Percentiles rank a stretch among this genome's conserved stretches.
Conservation (phyloP, 1,284 basidiomycete genomes). For the Ustanciosporium gigantosporum region DNA sequence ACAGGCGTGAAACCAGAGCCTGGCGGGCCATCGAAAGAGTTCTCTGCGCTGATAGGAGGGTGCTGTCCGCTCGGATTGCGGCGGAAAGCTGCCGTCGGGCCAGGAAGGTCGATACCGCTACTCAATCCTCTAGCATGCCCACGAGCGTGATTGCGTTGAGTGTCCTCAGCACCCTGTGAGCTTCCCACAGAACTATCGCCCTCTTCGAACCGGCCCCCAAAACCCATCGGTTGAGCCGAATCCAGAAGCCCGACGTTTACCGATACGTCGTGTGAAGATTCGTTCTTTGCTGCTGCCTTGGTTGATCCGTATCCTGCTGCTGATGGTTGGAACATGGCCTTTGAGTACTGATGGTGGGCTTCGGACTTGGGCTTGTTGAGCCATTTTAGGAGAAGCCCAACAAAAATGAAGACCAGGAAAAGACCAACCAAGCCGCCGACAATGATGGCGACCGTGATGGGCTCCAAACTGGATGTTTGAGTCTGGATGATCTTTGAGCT, state of each 20-base stretch:
- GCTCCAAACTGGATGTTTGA: constrained; percentile 25
- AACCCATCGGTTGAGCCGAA: constrained; percentile 37
- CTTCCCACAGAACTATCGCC: constrained; percentile 24
- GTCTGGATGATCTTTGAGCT: constrained; percentile 2
- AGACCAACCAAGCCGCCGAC: constrained; percentile 27
- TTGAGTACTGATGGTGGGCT: constrained; percentile 4
- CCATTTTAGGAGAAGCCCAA: constrained; percentile 33
- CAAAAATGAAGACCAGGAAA: constrained; percentile 31
- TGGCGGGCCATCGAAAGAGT: constrained; percentile 8
- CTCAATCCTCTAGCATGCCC: constrained; percentile 32
- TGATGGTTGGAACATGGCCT: constrained; percentile 38
- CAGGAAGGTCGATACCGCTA: constrained; percentile 37
- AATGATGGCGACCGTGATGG: constrained; percentile 20
- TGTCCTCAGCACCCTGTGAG: constrained; percentile 13
- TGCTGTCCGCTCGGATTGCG: constrained; percentile 36
- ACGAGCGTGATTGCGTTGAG: constrained; percentile 9
- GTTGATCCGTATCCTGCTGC: constrained; percentile 38
- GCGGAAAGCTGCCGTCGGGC: constrained; percentile 35
- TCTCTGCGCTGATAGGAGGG: constrained; percentile 16
- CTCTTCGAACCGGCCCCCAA: constrained; percentile 30
- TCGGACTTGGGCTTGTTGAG: constrained; percentile 26
- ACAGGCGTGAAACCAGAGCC: neutral
- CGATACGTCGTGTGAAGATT: constrained; percentile 25
- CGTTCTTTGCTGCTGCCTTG: neutral
- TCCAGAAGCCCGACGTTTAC: constrained; percentile 27